A percentile compares a stretch with the other conserved stretches of the same genome.
These are phyloP conservation scores for Spongispora temasekensis DNA, from an alignment of 1,284 basidiomycete species.

Conservation along the genomic window DNA sequence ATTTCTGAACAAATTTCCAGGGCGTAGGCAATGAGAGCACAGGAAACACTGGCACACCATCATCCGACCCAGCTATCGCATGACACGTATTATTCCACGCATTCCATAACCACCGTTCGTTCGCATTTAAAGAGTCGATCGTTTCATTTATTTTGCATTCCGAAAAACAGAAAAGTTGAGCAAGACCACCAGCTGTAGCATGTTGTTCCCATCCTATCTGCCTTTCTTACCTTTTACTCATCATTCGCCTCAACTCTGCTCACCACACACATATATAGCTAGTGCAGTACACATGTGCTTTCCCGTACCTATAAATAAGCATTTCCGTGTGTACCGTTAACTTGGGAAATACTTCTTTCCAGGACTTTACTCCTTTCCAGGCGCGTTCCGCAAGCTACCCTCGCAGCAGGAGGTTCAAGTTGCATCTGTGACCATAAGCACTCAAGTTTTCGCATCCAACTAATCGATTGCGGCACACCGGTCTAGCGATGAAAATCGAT, in stretches of 20 bases:
- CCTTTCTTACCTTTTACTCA: slow-evolving; percentile 3
- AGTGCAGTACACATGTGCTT: too few relatives aligned
- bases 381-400: too few relatives aligned
- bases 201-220: slow-evolving; percentile 14
- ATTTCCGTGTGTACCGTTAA: too few relatives aligned
- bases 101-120: slow-evolving; percentile 5
- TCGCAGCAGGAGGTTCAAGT: too few relatives aligned
- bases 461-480: too few relatives aligned
- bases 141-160: slow-evolving; percentile 23
- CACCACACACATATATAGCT: slow-evolving; percentile 31
- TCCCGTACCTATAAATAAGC: too few relatives aligned
- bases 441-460: too few relatives aligned
- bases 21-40: slow-evolving; percentile 27
- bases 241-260: slow-evolving; percentile 16
- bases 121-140: slow-evolving; percentile 13
- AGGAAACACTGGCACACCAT: slow-evolving; percentile 9
- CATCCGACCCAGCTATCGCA: slow-evolving; percentile 8
- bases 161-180: too few relatives aligned
- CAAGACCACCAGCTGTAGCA: slow-evolving; percentile 27
- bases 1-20: slow-evolving; percentile 14
- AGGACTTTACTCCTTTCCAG: too few relatives aligned
- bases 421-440: too few relatives aligned
- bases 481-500: not conserved
- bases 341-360: too few relatives aligned
- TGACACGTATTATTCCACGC: slow-evolving; percentile 6